A percentile compares a stretch with the other conserved stretches of the same genome.
Conservation (phyloP, 345 rosid species). For the Luvunga scandens region DNA sequence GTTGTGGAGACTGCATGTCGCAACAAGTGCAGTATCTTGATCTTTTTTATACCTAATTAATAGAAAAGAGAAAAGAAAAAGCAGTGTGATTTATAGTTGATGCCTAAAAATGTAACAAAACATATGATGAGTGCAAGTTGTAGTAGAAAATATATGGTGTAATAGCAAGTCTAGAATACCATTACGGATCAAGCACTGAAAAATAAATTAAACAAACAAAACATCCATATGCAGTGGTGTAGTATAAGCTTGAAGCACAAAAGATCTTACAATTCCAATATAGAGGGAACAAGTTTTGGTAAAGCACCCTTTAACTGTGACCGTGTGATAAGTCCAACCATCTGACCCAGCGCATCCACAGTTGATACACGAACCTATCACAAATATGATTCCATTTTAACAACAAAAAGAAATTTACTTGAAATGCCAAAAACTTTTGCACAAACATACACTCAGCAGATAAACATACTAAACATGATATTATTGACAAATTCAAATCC, state of each 20-base stretch:
- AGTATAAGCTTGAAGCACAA: constrained; percentile 1
- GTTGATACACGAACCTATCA: constrained; percentile 79
- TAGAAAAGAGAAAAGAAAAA: constrained; percentile 14
- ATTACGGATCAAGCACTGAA: background rate
- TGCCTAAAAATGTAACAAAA: background rate
- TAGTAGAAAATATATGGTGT: too few species aligned
- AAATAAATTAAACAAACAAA: constrained; percentile 6
- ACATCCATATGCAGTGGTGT: background rate
- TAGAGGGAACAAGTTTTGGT: constrained; percentile 84
- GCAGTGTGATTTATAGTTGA: constrained; percentile 7
- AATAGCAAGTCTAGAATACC: constrained; percentile 2
- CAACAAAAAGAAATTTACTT: background rate
- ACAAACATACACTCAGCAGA: background rate
- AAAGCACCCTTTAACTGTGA: constrained; percentile 84
- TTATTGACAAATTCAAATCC: background rate
- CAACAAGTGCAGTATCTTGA: constrained; percentile 75
- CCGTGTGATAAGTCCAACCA: constrained; percentile 89
- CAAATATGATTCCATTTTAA: constrained; percentile 26
- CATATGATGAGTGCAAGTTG: background rate
- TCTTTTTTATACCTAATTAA: constrained; percentile 75
- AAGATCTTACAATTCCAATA: constrained; percentile 76
- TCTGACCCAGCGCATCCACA: constrained; percentile 95
- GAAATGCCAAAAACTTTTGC: background rate
- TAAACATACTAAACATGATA: background rate
- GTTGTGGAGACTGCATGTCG: constrained; percentile 81